Base-by-base conservation (phyloP, 495 filamentous ascomycete genomes). In the Lepraria neglecta region DNA sequence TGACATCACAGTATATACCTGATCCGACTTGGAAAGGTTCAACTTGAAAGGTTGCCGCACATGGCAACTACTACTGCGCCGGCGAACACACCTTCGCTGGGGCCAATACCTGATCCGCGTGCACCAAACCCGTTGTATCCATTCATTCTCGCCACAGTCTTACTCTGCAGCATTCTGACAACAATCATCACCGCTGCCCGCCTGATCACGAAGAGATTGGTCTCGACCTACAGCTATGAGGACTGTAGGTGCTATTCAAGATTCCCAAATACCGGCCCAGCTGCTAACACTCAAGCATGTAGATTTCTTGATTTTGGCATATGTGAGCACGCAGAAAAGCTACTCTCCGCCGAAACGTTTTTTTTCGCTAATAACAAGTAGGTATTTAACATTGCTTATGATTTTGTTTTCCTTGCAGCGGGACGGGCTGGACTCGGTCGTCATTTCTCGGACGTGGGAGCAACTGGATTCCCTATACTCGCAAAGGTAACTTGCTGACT, bases 161-260 rank as follows among this genome's bases (percentile, higher is more conserved):
- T 61, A 28, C 59, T 61, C 19, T 55, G 59, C 42, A 21, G 40
- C 1, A 55, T 45, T 30, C 17, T 47, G n/a, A 61, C 42, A 12
- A 61, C 59, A 15, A 30, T 35, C 50, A 54, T 45, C 3, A 47
- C 50, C 21, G 50, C 51, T 55, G 50, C 50, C 11, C 50, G 59
- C 0, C 19, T 61, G 4, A 14, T 47, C 2, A 40, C 51, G 24
- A 61, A 55, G 6, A 4, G 27, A 4, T 28, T 45, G 50, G 33
- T 38, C 40, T 43, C 40, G 1, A 46, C 1, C 0, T 55, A 31
- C 10, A 28, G 30, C 11, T 6, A 17, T 27, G 59, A 61, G 21
- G 59, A 61, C n/a, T 55, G 59, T 61, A 17, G 38, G 59, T 61
- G 1, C 28, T 3, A 10, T 21, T 24, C 0, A 15, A n/a, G 0